Conservation (phyloP, 805 yeast species). For the Henningerozyma blattae region DNA sequence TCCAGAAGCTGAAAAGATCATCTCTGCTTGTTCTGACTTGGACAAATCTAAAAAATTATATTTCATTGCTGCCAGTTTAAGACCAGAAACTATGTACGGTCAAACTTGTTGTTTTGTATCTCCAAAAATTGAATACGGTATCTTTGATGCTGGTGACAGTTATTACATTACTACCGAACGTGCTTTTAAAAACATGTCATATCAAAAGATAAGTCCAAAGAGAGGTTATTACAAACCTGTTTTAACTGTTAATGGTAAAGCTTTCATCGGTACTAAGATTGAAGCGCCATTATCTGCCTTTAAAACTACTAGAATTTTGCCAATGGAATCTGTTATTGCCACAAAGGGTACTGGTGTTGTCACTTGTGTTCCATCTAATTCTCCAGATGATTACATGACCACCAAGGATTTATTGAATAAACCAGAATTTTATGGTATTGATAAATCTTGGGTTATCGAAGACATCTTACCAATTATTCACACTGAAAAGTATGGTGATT, state of each 20-base stretch:
- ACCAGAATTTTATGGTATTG: conserved; percentile 79
- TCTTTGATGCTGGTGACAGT: conserved; percentile 71
- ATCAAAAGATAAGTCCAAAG: conserved; percentile 80
- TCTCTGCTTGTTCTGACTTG: conserved; percentile 24
- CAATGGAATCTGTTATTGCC: conserved; percentile 95
- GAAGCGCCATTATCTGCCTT: conserved; percentile 70
- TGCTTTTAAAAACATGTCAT: conserved; percentile 95
- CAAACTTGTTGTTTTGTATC: conserved; percentile 97
- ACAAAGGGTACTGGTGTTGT: conserved; percentile 98
- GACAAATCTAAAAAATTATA: conserved; percentile 50
- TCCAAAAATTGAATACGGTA: conserved; percentile 85
- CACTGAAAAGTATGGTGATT: conserved; percentile 80
- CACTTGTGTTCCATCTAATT: conserved; percentile 97
- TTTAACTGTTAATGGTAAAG: conserved; percentile 51
- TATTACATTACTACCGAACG: conserved; percentile 84
- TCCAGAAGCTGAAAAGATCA: conserved; percentile 29
- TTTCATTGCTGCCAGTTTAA: conserved; percentile 90
- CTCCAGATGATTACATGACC: conserved; percentile 94
- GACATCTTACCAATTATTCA: conserved; percentile 64
- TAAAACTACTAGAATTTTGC: conserved; percentile 67
- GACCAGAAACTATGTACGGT: conserved; percentile 99
- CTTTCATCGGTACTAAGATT: conserved; percentile 76
- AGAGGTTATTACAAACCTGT: conserved; percentile 67
- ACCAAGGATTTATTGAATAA: conserved; percentile 73
- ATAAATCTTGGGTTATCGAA: conserved; percentile 73